Base-by-base conservation (phyloP, 345 rosid genomes). In the Gossypium australe region DNA sequence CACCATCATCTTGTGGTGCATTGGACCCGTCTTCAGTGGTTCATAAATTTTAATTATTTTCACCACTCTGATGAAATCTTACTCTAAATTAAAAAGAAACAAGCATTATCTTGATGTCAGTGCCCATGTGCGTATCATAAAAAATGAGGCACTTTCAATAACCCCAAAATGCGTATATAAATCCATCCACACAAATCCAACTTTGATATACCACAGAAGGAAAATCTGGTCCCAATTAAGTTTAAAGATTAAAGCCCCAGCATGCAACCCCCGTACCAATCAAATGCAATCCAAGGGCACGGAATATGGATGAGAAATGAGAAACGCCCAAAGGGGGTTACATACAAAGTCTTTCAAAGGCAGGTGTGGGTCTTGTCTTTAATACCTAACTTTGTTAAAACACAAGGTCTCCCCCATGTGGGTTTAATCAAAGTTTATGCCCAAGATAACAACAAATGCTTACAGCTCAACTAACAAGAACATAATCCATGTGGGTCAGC, bases 381-480 rank as follows among this genome's bases (percentile, higher is more conserved):
- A 64, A 3, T 47, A 67, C 71, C 56, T 47, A 67, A 67, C 56
- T 45, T 17, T 34, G 41, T 34, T 34, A 34, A 11, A 25, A 47
- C 61, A 16, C 60, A 17, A 69, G 45, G 57, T 27, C 72, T 11
- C 25, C 18, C 7, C 57, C 57, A n/a, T n/a, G 22, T 53, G 58
- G 58, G 22, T 53, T 22, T 53, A 17, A 53, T 53, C 20, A 7
- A 17, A 53, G 58, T 7, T 53, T 2, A 53, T 53, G 17, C 2
- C 58, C 9, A 18, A n/a, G 61, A 55, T 29, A 38, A 55, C n/a
- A 52, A n/a, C 25, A 17, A 24, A 27, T 8, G 44, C 12, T 71
- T 55, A 57, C 75, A 71, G 65, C 75, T 72, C 66, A 72, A 63
- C 66, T 57, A 72, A 72, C 75, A 57, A 7, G 71, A 67, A 67